phyloP scores from a whole-genome alignment of 2,329 filamentous ascomycete species.

The Bipolaris gigantea region DNA sequence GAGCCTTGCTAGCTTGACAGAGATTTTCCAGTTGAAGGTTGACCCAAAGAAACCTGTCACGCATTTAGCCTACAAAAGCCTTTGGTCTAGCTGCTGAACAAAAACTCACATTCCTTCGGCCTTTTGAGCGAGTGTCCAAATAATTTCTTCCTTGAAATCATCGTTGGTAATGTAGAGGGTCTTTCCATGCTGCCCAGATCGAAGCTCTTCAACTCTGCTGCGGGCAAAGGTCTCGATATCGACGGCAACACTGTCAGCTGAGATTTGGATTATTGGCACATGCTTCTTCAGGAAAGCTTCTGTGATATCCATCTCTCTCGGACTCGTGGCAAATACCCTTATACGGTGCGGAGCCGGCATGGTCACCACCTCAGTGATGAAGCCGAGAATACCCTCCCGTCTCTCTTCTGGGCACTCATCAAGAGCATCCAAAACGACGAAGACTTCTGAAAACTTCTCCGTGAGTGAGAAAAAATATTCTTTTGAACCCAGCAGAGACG shows the following conservation, averaged over 20 bases:
- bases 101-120: conserved; percentile 28
- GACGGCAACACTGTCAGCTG: conserved; percentile 16
- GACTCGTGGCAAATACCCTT: conserved; percentile 13
- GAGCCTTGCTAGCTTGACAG: conserved; percentile 16
- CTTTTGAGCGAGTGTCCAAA: conserved; percentile 15
- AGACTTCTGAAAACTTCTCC: too few relatives aligned
- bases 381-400: too few relatives aligned
- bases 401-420: too few relatives aligned
- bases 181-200: conserved; percentile 17
- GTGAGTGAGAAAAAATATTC: too few relatives aligned
- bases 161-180: conserved; percentile 18
- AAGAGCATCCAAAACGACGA: too few relatives aligned
- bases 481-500: too few relatives aligned
- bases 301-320: conserved; percentile 22
- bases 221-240: conserved; percentile 20
- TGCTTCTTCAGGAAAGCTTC: conserved; percentile 18
- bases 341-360: too few relatives aligned
- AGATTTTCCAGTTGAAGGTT: conserved; percentile 25
- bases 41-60: conserved; percentile 26
- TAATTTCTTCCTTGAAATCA: conserved; percentile 16
- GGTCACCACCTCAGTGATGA: too few relatives aligned
- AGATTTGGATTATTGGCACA: conserved; percentile 23
- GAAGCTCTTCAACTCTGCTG: conserved; percentile 16
- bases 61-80: conserved; percentile 2
- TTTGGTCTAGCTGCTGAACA: background rate